A percentile compares a stretch with the other conserved stretches of the same genome.
Conservation (phyloP, 176 grass and related monocot genomes). For the Bonia amplexicaulis region DNA sequence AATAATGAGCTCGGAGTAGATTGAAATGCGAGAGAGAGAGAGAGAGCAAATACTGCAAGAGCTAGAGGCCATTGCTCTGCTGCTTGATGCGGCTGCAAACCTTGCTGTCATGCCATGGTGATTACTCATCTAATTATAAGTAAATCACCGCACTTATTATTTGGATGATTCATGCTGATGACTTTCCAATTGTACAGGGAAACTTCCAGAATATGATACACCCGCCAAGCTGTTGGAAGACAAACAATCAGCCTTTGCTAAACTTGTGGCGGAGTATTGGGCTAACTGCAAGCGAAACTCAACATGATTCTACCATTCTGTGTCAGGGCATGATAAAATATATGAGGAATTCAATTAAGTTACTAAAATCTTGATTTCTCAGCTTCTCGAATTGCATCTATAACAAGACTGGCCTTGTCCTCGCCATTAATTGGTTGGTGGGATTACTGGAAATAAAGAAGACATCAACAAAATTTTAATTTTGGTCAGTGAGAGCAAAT, state of each 20-base stretch:
- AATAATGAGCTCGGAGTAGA: too few species aligned
- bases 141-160: neutral
- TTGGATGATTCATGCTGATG: neutral
- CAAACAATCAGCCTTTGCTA: slow-evolving; percentile 71
- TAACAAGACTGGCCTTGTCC: neutral
- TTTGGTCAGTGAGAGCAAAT: neutral
- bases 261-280: slow-evolving; percentile 95
- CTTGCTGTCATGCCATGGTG: too few species aligned
- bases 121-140: neutral
- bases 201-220: slow-evolving; percentile 87
- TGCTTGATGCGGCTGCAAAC: too few species aligned
- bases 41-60: too few species aligned
- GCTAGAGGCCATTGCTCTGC: too few species aligned
- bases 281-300: slow-evolving; percentile 72
- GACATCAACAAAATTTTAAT: neutral
- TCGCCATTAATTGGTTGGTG: neutral
- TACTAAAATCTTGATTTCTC: neutral
- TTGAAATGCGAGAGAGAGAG: too few species aligned
- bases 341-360: neutral
- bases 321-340: neutral
- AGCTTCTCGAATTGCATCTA: neutral
- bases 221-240: slow-evolving; percentile 73
- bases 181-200: slow-evolving; percentile 44
- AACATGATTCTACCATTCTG: slow-evolving; percentile 27
- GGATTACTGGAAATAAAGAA: neutral